Percentiles rank a stretch among this genome's conserved stretches.
Evolutionary conservation across 768 basidiomycete species (phyloP).

Genomic region (Austroboletus festivus): DNA sequence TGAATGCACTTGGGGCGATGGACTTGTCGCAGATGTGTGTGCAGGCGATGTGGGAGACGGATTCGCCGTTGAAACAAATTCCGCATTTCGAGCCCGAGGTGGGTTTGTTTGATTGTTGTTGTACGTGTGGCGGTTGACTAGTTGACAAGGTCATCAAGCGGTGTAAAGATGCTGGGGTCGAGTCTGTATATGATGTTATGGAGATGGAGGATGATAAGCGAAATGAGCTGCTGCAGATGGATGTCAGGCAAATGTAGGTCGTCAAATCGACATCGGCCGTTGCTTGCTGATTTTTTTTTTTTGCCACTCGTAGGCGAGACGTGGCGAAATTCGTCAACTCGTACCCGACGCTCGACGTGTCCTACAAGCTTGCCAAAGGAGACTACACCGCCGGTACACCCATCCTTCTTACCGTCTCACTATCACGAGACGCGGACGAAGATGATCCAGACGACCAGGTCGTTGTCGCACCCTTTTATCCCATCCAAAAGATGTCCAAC

Average conservation of each 20-base stretch:
- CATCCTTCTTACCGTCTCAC: conserved; percentile 73
- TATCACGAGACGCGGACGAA: conserved; percentile 80
- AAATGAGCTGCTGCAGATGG: conserved; percentile 79
- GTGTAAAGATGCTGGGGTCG: conserved; percentile 77
- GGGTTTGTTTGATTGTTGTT: conserved; percentile 15
- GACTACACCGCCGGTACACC: conserved; percentile 85
- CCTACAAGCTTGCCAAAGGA: conserved; percentile 80
- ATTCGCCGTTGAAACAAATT: conserved; percentile 92
- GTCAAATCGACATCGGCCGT: background rate
- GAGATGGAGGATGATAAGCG: conserved; percentile 95
- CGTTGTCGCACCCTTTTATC: conserved; percentile 94
- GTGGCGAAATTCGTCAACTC: conserved; percentile 96
- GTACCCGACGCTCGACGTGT: conserved; percentile 94
- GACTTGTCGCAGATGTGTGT: conserved; percentile 98
- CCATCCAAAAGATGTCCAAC: conserved; percentile 84
- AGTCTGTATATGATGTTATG: conserved; percentile 96
- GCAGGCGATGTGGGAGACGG: conserved; percentile 96
- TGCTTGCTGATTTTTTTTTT: background rate
- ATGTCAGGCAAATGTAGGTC: conserved; percentile 78
- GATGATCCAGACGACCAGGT: conserved; percentile 71
- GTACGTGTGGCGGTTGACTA: background rate
- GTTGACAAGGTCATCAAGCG: conserved; percentile 65
- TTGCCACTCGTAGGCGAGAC: conserved; percentile 60
- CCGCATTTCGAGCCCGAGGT: conserved; percentile 95
- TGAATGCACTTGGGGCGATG: conserved; percentile 95